Base-by-base conservation (phyloP, 805 yeast genomes). In the Sugiyamaella chiloensis region DNA sequence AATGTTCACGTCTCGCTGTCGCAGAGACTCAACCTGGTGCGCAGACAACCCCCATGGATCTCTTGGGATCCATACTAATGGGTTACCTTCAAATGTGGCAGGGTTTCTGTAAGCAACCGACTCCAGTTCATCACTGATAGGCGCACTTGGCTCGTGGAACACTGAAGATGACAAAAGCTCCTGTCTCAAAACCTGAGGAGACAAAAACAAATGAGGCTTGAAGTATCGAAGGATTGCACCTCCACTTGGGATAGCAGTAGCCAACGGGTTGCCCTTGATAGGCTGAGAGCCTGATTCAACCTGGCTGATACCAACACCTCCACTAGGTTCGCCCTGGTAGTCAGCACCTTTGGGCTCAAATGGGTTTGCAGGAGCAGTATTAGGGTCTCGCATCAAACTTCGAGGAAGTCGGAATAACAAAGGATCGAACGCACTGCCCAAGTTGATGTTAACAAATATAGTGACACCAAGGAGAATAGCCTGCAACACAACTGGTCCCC, bases 401-500 rank as follows among this genome's bases (percentile, higher is more conserved):
- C 65, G 57, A 23, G 75, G 75, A 41, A 71, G 58, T 2, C 52
- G 48, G 41, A 51, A 54, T 52, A 83, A 60, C 61, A 89, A 70
- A 9, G 75, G 72, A 48, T 76, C 83, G 61, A 88, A 87, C 0
- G 96, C 87, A 6, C 61, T 52, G 52, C 74, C 78, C 61, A 91
- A 65, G 53, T 79, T 76, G 24, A 79, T 14, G 59, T 91, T 96
- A 50, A 78, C 73, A 61, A 87, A 83, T 3, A 76, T 76, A 0
- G 97, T 87, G 54, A 75, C 65, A 6, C 75, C 77, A 11, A 87
- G 59, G 35, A 84, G 72, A 44, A 90, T 72, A 1, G 80, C 81
- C 64, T 85, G 87, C 46, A 91, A 67, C 2, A 83, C 86, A 54
- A 89, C 75, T 30, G 96, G 95, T 39, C 96, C 98, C 96, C 96